These are phyloP conservation scores for Coprinopsis strossmayeri DNA, from an alignment of 768 basidiomycete species.

Conservation along the genomic window DNA sequence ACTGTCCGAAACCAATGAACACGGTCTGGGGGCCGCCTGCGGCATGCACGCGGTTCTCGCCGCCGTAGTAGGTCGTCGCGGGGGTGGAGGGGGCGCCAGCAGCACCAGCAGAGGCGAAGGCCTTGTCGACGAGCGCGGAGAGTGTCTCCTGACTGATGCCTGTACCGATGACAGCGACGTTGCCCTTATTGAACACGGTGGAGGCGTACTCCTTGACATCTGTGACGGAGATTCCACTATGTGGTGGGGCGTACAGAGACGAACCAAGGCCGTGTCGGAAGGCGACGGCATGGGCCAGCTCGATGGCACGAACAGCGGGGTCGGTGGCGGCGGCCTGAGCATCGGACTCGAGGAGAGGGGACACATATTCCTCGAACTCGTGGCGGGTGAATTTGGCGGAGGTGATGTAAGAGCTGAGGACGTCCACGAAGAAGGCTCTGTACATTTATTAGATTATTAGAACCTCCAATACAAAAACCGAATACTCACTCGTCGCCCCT, in stretches of 20 bases:
- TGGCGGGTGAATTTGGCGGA: constrained; percentile 78
- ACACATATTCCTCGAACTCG: constrained; percentile 70
- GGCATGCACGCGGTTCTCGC: constrained; percentile 72
- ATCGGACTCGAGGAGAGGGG: constrained; percentile 67
- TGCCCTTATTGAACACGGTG: constrained; percentile 67
- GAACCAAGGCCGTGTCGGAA: constrained; percentile 94
- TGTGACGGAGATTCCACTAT: constrained; percentile 52
- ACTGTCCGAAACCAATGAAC: constrained; percentile 84
- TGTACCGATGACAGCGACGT: constrained; percentile 82
- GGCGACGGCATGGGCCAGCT: constrained; percentile 82
- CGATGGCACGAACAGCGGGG: constrained; percentile 68
- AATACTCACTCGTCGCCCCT: constrained; percentile 88
- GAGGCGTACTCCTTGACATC: constrained; percentile 74
- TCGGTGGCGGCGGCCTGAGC: constrained; percentile 50
- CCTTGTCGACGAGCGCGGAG: constrained; percentile 61
- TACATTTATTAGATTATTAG: not conserved
- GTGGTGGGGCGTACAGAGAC: constrained; percentile 78
- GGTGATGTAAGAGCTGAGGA: constrained; percentile 79
- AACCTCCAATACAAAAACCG: not conserved
- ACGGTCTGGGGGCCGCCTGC: constrained; percentile 63
- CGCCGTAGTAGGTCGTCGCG: constrained; percentile 62
- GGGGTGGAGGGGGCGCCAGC: constrained; percentile 28
- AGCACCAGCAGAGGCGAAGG: constrained; percentile 44
- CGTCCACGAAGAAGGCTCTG: constrained; percentile 70
- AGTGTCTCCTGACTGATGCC: constrained; percentile 75